Percentiles rank a stretch among this genome's conserved stretches.
Evolutionary conservation across 2,329 filamentous ascomycete species (phyloP).

Genomic region (Colletotrichum orbiculare): DNA sequence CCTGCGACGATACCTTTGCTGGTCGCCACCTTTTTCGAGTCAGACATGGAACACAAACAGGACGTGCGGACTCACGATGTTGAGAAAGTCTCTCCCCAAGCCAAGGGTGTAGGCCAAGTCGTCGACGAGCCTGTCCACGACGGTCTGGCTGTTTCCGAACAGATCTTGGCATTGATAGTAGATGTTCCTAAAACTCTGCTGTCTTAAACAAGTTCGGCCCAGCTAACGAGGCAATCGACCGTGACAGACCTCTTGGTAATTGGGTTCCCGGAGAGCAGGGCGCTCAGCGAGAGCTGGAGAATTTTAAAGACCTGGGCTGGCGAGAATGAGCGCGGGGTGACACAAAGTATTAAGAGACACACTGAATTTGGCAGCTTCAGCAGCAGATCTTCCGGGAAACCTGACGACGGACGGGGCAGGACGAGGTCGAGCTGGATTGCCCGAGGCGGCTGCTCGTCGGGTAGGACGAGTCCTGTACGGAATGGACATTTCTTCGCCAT

Average conservation of each 20-base stretch:
- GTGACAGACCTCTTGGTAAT: constrained; percentile 71
- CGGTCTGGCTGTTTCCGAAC: constrained; percentile 71
- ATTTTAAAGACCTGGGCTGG: constrained; percentile 68
- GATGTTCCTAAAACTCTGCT: constrained; percentile 69
- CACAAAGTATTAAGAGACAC: constrained; percentile 30
- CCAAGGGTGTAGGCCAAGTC: constrained; percentile 78
- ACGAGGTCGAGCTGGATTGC: not conserved
- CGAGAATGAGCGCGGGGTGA: not conserved
- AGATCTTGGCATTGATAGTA: constrained; percentile 82
- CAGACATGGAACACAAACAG: not conserved
- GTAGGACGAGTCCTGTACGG: constrained; percentile 52
- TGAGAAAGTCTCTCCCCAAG: constrained; percentile 71
- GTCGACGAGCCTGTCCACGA: constrained; percentile 79
- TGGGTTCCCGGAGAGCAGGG: constrained; percentile 63
- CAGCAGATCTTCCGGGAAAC: constrained; percentile 60
- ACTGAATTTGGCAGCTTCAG: constrained; percentile 66
- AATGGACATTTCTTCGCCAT: constrained; percentile 58
- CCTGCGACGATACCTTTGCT: constrained; percentile 79
- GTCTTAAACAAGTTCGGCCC: not conserved
- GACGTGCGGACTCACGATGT: constrained; percentile 66
- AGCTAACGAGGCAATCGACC: not conserved
- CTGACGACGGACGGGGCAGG: constrained; percentile 36
- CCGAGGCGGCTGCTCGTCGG: no score
- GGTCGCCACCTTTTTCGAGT: constrained; percentile 69
- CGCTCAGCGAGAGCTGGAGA: constrained; percentile 69